Percentiles rank a stretch among this genome's conserved stretches.
These are phyloP conservation scores for Phytophthora pisi DNA, from an alignment of 352 stramenopile species.

Conservation along the genomic window DNA sequence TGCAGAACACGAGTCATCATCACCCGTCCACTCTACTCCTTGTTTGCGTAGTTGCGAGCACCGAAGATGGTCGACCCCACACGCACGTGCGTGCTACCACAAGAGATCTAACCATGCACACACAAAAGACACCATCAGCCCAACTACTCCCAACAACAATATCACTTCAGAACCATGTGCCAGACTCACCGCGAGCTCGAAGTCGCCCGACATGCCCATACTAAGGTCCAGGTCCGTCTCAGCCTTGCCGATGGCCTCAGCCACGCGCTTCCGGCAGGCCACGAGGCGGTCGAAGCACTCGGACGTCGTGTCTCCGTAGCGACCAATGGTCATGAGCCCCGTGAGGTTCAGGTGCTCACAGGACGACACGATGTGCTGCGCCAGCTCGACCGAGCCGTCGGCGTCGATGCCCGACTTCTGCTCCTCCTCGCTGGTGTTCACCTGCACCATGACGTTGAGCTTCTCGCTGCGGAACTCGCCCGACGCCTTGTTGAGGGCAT, in stretches of 20 bases:
- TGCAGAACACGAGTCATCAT: not conserved
- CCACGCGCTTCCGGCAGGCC: conserved; percentile 70
- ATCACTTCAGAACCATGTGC: not conserved
- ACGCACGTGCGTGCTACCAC: conserved; percentile 95
- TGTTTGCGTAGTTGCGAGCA: conserved; percentile 89
- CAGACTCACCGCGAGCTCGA: conserved; percentile 89
- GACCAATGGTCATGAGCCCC: conserved; percentile 99
- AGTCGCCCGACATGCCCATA: conserved; percentile 99
- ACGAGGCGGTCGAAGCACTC: conserved; percentile 93
- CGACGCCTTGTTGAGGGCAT: conserved; percentile 93
- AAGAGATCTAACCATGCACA: conserved; percentile 80
- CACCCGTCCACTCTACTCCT: conserved; percentile 34
- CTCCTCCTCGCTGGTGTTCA: conserved; percentile 99
- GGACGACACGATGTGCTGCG: conserved; percentile 87
- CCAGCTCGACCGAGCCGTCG: conserved; percentile 77
- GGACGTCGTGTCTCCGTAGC: conserved; percentile 91
- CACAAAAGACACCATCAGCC: conserved; percentile 6
- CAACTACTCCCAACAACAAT: not conserved
- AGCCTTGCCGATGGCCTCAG: conserved; percentile 64
- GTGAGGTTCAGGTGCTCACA: conserved; percentile 94
- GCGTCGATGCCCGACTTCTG: conserved; percentile 94
- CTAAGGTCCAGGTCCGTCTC: conserved; percentile 91
- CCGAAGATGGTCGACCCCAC: conserved; percentile 99
- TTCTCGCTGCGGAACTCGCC: conserved; percentile 64
- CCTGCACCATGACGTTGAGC: conserved; percentile 96